These are phyloP conservation scores for Metschnikowia gelsemii DNA, from an alignment of 805 yeast genomes.

Conservation along the genomic window DNA sequence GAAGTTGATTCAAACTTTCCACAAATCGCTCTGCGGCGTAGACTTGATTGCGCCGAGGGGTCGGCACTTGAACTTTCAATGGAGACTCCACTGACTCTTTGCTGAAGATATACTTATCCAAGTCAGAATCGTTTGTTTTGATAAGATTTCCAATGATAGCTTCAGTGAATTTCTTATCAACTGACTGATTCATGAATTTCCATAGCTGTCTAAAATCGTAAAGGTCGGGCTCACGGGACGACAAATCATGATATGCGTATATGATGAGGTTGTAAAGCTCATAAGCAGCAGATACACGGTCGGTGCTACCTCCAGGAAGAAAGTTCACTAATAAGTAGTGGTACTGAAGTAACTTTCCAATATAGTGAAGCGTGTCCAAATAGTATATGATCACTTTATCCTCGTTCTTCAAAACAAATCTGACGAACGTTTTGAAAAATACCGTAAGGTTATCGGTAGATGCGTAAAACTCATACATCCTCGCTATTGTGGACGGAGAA, in stretches of 20 bases:
- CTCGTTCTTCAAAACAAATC: slow-evolving; percentile 38
- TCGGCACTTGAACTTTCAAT: slow-evolving; percentile 28
- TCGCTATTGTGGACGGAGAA: slow-evolving; percentile 29
- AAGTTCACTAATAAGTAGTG: slow-evolving; percentile 29
- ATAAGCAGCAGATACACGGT: slow-evolving; percentile 29
- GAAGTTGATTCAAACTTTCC: slow-evolving; percentile 27
- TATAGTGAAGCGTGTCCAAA: slow-evolving; percentile 41
- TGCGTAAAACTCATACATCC: slow-evolving; percentile 34
- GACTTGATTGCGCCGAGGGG: slow-evolving; percentile 21
- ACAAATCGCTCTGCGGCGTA: slow-evolving; percentile 28
- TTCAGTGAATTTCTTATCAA: slow-evolving; percentile 22
- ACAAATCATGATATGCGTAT: slow-evolving; percentile 34
- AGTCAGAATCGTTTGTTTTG: slow-evolving; percentile 1
- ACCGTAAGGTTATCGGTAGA: slow-evolving; percentile 43
- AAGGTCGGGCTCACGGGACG: slow-evolving; percentile 33
- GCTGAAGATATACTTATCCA: slow-evolving; percentile 18
- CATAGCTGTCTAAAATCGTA: slow-evolving; percentile 35
- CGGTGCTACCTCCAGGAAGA: slow-evolving; percentile 30
- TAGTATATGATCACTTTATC: slow-evolving; percentile 40
- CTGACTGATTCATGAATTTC: slow-evolving; percentile 32
- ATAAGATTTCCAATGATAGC: slow-evolving; percentile 1
- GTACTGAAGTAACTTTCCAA: slow-evolving; percentile 28
- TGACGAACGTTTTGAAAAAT: slow-evolving; percentile 38
- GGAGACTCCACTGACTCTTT: slow-evolving; percentile 37
- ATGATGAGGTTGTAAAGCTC: slow-evolving; percentile 38